Conservation (phyloP, 495 filamentous ascomycete species). For the Cairneyella variabilis region DNA sequence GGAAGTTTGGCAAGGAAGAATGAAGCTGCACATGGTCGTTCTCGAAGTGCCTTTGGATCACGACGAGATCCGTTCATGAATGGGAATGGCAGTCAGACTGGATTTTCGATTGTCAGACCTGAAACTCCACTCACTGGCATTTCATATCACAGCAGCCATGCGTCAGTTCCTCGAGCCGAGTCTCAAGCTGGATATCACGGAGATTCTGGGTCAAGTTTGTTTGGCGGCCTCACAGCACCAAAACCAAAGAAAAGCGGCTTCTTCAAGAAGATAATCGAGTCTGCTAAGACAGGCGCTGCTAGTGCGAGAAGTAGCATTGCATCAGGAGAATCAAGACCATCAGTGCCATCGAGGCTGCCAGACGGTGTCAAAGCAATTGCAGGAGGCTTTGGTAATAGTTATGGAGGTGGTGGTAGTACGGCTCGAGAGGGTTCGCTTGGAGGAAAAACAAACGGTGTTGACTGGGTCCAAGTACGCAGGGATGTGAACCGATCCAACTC, state of each 20-base stretch:
- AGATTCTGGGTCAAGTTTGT: constrained; percentile 47
- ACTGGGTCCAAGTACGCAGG: constrained; percentile 94
- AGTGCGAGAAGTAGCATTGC: constrained; percentile 83
- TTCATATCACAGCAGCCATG: constrained; percentile 82
- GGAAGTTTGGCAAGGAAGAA: constrained; percentile 82
- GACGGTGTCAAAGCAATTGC: constrained; percentile 50
- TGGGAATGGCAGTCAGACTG: constrained; percentile 17
- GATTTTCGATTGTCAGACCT: constrained; percentile 45
- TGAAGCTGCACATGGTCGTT: constrained; percentile 32
- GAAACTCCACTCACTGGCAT: constrained; percentile 72
- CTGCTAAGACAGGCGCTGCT: constrained; percentile 89
- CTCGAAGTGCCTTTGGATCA: constrained; percentile 50
- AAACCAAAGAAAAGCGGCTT: constrained; percentile 92
- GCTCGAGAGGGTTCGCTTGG: constrained; percentile 66
- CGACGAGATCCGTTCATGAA: constrained; percentile 37
- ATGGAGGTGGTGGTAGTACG: constrained; percentile 34
- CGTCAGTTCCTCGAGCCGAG: constrained; percentile 49
- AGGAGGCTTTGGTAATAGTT: constrained; percentile 37
- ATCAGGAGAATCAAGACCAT: constrained; percentile 46
- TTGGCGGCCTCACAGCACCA: constrained; percentile 81
- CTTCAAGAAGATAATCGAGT: constrained; percentile 93
- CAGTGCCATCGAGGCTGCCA: constrained; percentile 36
- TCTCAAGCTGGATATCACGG: constrained; percentile 44
- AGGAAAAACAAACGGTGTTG: constrained; percentile 48
- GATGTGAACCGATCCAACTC: constrained; percentile 96